phyloP scores from a whole-genome alignment of 352 stramenopile genomes.

The Pythium rhizo-oryzae region DNA sequence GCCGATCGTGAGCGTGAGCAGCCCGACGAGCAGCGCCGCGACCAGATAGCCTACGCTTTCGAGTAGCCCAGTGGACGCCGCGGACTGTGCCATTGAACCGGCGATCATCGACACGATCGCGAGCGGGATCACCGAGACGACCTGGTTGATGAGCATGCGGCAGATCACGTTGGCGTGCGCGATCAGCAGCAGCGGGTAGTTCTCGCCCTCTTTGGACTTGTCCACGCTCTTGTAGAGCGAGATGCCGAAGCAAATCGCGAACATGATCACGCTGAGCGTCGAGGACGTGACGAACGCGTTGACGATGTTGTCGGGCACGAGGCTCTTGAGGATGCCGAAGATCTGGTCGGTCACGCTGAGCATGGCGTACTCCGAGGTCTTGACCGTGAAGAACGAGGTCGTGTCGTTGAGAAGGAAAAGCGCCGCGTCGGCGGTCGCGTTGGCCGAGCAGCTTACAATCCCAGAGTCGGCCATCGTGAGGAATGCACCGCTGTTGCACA shows the following conservation, averaged over 20 bases:
- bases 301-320: slow-evolving; percentile 79
- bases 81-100: slow-evolving; percentile 61
- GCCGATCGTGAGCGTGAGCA: slow-evolving; percentile 52
- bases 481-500: slow-evolving; percentile 49
- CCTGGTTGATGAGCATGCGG: slow-evolving; percentile 71
- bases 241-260: slow-evolving; percentile 68
- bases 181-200: slow-evolving; percentile 72
- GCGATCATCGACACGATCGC: slow-evolving; percentile 77
- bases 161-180: slow-evolving; percentile 67
- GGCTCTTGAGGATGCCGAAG: slow-evolving; percentile 61
- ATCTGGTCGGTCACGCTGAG: slow-evolving; percentile 72
- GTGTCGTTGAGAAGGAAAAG: slow-evolving; percentile 65
- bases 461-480: slow-evolving; percentile 40
- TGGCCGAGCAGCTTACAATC: slow-evolving; percentile 47
- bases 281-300: slow-evolving; percentile 53
- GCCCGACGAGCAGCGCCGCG: slow-evolving; percentile 43
- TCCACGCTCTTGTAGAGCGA: slow-evolving; percentile 66
- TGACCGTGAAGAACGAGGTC: slow-evolving; percentile 42
- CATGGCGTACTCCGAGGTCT: slow-evolving; percentile 39
- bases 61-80: slow-evolving; percentile 43
- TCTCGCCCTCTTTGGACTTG: slow-evolving; percentile 47
- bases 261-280: slow-evolving; percentile 76
- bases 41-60: slow-evolving; percentile 57
- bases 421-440: slow-evolving; percentile 31
- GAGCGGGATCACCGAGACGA: slow-evolving; percentile 67